These are phyloP conservation scores for Selenicereus undatus DNA, from an alignment of 148 eudicot genomes.

Conservation along the genomic window DNA sequence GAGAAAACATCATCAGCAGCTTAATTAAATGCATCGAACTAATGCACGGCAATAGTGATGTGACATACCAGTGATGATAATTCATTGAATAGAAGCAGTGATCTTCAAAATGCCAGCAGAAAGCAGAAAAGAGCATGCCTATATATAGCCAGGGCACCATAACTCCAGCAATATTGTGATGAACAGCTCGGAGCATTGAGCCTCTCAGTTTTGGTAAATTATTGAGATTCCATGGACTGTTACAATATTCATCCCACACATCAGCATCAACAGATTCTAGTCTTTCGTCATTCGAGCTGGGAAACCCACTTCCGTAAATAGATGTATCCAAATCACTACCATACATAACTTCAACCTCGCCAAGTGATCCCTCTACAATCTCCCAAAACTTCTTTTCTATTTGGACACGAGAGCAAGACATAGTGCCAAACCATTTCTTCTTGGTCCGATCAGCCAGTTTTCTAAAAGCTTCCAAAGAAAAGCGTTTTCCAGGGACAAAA, in stretches of 20 bases:
- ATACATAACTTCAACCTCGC: constrained; percentile 95
- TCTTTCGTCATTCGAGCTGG: constrained; percentile 56
- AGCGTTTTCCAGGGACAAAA: constrained; percentile 82
- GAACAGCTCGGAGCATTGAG: constrained; percentile 92
- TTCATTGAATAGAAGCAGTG: constrained; percentile 99
- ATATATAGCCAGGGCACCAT: constrained; percentile 99
- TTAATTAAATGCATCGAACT: not conserved
- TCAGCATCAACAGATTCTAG: constrained; percentile 57
- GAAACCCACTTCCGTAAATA: constrained; percentile 92
- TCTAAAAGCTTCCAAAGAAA: constrained; percentile 77
- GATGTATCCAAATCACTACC: constrained; percentile 99
- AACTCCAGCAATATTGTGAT: constrained; percentile 93
- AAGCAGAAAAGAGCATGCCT: constrained; percentile 98
- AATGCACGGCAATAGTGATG: not conserved
- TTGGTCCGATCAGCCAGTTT: constrained; percentile 84
- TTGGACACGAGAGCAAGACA: constrained; percentile 59
- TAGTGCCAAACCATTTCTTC: constrained; percentile 95
- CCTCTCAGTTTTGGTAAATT: constrained; percentile 92
- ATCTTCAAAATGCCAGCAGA: constrained; percentile 99
- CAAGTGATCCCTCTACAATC: constrained; percentile 87
- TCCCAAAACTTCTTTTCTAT: constrained; percentile 98
- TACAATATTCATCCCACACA: constrained; percentile 71
- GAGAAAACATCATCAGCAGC: not conserved
- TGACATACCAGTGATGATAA: constrained; percentile 86
- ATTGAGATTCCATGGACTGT: constrained; percentile 97